These are phyloP conservation scores for Perkinsus olseni DNA, from an alignment of 169 alveolate species.

Conservation along the genomic window DNA sequence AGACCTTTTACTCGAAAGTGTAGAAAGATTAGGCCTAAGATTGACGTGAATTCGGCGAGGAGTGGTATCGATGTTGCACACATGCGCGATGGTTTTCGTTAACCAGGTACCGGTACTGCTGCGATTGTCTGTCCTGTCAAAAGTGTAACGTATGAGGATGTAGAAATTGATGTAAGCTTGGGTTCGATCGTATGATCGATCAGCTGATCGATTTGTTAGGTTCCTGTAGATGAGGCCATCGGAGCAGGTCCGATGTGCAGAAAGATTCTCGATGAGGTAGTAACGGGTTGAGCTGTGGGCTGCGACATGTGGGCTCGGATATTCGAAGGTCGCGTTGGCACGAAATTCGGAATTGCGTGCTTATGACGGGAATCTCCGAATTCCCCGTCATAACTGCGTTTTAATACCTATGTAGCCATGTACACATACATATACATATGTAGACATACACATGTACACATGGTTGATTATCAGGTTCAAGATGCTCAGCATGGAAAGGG, in stretches of 20 bases:
- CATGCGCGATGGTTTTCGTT: not conserved
- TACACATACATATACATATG: too few relatives aligned
- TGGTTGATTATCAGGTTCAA: not conserved
- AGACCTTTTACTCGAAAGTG: too few relatives aligned
- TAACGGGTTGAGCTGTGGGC: too few relatives aligned
- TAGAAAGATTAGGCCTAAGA: too few relatives aligned
- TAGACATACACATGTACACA: too few relatives aligned
- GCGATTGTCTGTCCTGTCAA: not conserved
- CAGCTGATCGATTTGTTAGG: not conserved
- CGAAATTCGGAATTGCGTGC: too few relatives aligned
- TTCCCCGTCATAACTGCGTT: too few relatives aligned
- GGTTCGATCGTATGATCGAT: not conserved
- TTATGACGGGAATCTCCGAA: too few relatives aligned
- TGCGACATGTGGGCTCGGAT: too few relatives aligned
- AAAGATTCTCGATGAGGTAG: not conserved
- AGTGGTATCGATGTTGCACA: not conserved
- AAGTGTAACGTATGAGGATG: not conserved
- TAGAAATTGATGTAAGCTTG: not conserved
- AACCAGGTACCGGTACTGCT: not conserved
- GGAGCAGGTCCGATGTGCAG: not conserved
- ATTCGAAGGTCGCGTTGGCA: too few relatives aligned
- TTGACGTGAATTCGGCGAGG: not conserved
- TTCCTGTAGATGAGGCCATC: not conserved
- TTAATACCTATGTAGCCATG: too few relatives aligned
- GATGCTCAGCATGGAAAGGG: not conserved